phyloP scores from a whole-genome alignment of 768 basidiomycete genomes.

The Tricholoma matsutake region DNA sequence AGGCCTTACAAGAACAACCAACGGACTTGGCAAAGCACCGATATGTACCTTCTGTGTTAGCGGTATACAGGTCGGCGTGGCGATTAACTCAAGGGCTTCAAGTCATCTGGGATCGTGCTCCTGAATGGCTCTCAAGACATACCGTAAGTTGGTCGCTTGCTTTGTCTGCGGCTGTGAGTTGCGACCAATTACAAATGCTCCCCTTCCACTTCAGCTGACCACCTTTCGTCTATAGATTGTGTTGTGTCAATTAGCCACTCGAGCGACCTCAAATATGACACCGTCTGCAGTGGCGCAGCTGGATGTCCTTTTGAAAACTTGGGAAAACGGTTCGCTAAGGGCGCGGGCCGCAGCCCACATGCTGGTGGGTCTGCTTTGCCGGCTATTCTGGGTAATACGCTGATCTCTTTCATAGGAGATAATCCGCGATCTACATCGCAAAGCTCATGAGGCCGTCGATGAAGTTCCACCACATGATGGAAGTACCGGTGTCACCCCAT shows the following conservation, averaged over 20 bases:
- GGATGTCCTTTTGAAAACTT: conserved; percentile 39
- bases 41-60: conserved; percentile 67
- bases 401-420: conserved; percentile 27
- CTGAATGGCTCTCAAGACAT: conserved; percentile 42
- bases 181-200: neutral
- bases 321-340: conserved; percentile 41
- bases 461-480: conserved; percentile 20
- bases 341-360: conserved; percentile 42
- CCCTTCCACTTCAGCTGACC: neutral
- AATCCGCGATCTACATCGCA: conserved; percentile 38
- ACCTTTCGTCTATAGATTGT: conserved; percentile 40
- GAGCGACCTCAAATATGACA: conserved; percentile 44
- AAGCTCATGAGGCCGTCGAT: conserved; percentile 41
- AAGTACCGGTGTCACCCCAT: conserved; percentile 26
- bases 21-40: conserved; percentile 55
- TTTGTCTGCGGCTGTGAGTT: conserved; percentile 60
- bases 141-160: conserved; percentile 62
- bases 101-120: conserved; percentile 38
- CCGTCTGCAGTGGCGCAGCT: conserved; percentile 46
- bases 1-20: conserved; percentile 60
- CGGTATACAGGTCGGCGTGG: conserved; percentile 72
- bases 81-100: conserved; percentile 51
- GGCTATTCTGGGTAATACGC: neutral
- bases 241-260: conserved; percentile 52
- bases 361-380: conserved; percentile 30